Percentiles rank a stretch among this genome's conserved stretches.
Evolutionary conservation across 768 basidiomycete species (phyloP).

Genomic region (Chalciporus chontae): DNA sequence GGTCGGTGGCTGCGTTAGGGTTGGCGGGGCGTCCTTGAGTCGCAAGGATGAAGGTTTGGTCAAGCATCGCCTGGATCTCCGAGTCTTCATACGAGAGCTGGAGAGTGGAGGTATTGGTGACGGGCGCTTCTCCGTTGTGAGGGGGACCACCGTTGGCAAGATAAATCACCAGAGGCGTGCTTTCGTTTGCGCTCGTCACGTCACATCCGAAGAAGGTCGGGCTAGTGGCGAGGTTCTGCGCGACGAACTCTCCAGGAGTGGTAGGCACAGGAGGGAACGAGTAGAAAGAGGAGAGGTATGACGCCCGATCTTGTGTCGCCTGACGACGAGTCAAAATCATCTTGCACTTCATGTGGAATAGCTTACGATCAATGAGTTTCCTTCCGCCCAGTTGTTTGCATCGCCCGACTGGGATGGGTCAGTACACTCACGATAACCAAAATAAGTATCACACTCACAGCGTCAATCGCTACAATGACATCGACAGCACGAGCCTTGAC

Average conservation of each 20-base stretch:
- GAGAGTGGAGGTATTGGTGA: conserved; percentile 42
- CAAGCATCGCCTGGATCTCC: conserved; percentile 42
- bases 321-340: neutral
- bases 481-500: conserved; percentile 45
- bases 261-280: conserved; percentile 33
- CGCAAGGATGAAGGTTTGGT: conserved; percentile 41
- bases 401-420: conserved; percentile 13
- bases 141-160: conserved; percentile 53
- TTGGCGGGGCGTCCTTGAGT: conserved; percentile 39
- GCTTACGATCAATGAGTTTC: conserved; percentile 27
- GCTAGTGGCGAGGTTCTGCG: conserved; percentile 33
- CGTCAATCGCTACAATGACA: conserved; percentile 49
- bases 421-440: neutral
- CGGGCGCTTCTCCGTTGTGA: conserved; percentile 32
- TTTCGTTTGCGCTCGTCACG: conserved; percentile 18
- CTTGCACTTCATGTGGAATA: neutral
- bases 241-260: conserved; percentile 26
- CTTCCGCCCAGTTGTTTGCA: conserved; percentile 17
- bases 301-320: conserved; percentile 38
- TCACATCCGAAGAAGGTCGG: conserved; percentile 50
- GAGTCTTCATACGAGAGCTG: conserved; percentile 36
- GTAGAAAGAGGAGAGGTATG: conserved; percentile 32
- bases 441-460: conserved; percentile 13
- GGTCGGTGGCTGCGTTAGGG: conserved; percentile 29
- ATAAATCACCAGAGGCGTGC: conserved; percentile 52